Percentiles rank a stretch among this genome's conserved stretches.
These are phyloP conservation scores for Agaricus subrufescens DNA, from an alignment of 768 basidiomycete species.

Conservation along the genomic window DNA sequence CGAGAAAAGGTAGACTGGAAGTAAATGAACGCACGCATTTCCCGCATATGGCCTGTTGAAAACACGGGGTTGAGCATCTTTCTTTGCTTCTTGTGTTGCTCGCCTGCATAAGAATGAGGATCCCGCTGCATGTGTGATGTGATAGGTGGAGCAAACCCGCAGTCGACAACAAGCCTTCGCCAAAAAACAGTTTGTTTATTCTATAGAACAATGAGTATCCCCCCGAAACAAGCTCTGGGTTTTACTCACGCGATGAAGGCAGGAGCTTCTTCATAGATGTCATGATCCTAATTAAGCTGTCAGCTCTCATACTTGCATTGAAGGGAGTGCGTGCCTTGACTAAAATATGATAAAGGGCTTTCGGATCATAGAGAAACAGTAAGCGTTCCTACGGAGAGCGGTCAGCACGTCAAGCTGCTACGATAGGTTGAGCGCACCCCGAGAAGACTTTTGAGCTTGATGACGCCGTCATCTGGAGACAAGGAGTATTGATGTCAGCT, in stretches of 20 bases:
- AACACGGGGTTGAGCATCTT: conserved; percentile 37
- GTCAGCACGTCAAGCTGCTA: neutral
- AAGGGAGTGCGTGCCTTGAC: conserved; percentile 29
- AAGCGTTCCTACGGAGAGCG: conserved; percentile 19
- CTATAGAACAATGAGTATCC: conserved; percentile 9
- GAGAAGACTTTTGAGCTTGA: conserved; percentile 27
- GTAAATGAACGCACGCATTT: conserved; percentile 23
- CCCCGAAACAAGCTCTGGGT: too few relatives aligned
- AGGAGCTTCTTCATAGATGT: conserved; percentile 17
- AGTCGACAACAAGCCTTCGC: conserved; percentile 11
- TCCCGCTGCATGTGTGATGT: neutral
- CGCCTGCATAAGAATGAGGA: conserved; percentile 21
- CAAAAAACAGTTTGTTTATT: neutral
- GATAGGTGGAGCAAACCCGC: neutral
- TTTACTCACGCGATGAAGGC: conserved; percentile 6
- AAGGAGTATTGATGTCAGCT: neutral
- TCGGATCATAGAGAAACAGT: conserved; percentile 40
- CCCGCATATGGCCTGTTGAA: conserved; percentile 28
- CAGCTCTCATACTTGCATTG: neutral
- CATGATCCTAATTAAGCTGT: conserved; percentile 22
- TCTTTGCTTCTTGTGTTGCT: conserved; percentile 35
- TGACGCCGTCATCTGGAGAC: conserved; percentile 26
- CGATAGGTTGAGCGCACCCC: conserved; percentile 21
- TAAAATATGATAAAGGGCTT: conserved; percentile 39
- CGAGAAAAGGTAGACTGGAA: neutral